Evolutionary conservation across 495 filamentous ascomycete species (phyloP).

Genomic region (Penicillium ochrochloron): DNA sequence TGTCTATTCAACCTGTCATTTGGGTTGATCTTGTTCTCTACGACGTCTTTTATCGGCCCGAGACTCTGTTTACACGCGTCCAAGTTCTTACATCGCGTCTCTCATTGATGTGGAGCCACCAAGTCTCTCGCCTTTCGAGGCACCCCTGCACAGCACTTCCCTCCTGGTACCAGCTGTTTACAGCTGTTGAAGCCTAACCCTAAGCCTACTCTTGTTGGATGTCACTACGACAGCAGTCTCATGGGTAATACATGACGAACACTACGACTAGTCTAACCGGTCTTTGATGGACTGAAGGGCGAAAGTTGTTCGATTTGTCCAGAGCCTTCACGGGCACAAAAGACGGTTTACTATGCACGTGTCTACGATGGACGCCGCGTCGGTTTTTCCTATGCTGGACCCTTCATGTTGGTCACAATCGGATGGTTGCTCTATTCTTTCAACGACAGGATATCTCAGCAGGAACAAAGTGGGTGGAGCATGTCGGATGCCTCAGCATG

Average conservation of each 20-base stretch:
- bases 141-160: constrained; percentile 41
- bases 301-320: constrained; percentile 46
- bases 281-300: constrained; percentile 34
- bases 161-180: constrained; percentile 21
- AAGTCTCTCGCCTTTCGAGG: constrained; percentile 38
- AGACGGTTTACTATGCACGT: constrained; percentile 52
- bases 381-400: constrained; percentile 52
- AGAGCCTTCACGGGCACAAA: constrained; percentile 43
- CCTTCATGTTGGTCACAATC: constrained; percentile 44
- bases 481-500: constrained; percentile 38
- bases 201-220: constrained; percentile 43
- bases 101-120: constrained; percentile 25
- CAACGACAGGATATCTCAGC: constrained; percentile 24
- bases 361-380: constrained; percentile 45
- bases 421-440: constrained; percentile 42
- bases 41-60: constrained; percentile 29
- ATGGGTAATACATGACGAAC: constrained; percentile 45
- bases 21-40: constrained; percentile 19
- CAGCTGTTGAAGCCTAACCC: constrained; percentile 47
- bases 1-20: constrained; percentile 10
- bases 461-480: constrained; percentile 45
- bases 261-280: constrained; percentile 37
- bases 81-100: constrained; percentile 20
- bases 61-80: constrained; percentile 27
- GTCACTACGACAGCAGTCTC: constrained; percentile 39